Base-by-base conservation (phyloP, 2,329 filamentous ascomycete genomes). In the Paraconiothyrium sp. region DNA sequence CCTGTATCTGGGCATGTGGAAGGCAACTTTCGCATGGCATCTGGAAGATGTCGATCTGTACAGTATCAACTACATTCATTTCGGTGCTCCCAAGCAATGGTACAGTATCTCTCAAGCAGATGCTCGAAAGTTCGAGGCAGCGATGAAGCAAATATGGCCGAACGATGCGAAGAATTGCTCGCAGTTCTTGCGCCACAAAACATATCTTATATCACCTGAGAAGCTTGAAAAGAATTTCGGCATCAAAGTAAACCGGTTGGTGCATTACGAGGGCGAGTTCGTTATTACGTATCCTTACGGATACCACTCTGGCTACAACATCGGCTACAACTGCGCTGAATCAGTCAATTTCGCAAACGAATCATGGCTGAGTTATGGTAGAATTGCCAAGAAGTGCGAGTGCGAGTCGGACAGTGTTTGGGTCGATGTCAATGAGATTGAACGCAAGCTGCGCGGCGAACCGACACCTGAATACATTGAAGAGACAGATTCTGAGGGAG, bases 61-160 rank as follows among this genome's bases (percentile, higher is more conserved):
- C 88, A 98, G 94, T 78, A 99, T 99, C 85, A 99, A 99, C 82
- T 99, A 97, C 78, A 93, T 99, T 62, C 95, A 99, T 75, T 99
- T 99, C 77, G 95, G 95, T 58, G 95, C 95, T 1, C 95, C 95
- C 0, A 99, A 99, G 80, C 95, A 99, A 78, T 99, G 95, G 95
- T 99, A 99, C 81, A 97, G 94, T 79, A 98, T 99, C 67, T 97
- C 94, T 0, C 96, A 98, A 78, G 92, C 92, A 67, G 95, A 99
- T 76, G 93, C 94, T 14, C 89, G 93, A 54, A 90, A 91, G 16
- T 99, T 99, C 71, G 95, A 99, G 79, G 88, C 89, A 41, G 94
- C 93, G 46, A 99, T 99, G 95, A 94, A 91, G 80, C 93, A 86
- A 74, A 92, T 97, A 60, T 99, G 94, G 94, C 93, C 94, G 0